These are phyloP conservation scores for Lentinula aciculospora DNA, from an alignment of 768 basidiomycete species.

Conservation along the genomic window DNA sequence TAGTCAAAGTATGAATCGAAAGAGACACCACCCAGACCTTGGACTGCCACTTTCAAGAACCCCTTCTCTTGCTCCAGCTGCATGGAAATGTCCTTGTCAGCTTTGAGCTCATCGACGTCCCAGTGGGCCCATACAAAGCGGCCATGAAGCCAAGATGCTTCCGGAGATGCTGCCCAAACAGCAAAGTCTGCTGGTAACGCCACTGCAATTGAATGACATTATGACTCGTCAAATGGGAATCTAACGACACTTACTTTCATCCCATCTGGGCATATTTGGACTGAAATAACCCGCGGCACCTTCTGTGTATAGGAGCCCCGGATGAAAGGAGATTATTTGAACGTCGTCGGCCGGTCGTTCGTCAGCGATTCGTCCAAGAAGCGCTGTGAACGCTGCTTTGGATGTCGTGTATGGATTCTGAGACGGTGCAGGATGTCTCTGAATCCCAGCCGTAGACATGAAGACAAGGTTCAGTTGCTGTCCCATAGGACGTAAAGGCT, in stretches of 20 bases:
- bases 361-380: slow-evolving; percentile 2
- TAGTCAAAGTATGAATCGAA: neutral
- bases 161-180: slow-evolving; percentile 1
- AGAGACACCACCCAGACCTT: neutral
- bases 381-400: neutral
- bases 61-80: neutral
- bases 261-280: neutral
- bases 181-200: neutral
- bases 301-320: neutral
- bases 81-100: neutral
- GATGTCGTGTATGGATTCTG: neutral
- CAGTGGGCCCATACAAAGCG: slow-evolving; percentile 5
- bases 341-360: slow-evolving; percentile 1
- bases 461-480: neutral
- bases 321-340: slow-evolving; percentile 1
- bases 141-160: slow-evolving; percentile 1
- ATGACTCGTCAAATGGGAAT: neutral
- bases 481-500: neutral
- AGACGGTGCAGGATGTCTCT: neutral
- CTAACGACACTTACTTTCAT: neutral
- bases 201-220: neutral
- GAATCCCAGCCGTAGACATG: neutral
- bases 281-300: neutral
- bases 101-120: slow-evolving; percentile 2
- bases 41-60: neutral